Evolutionary conservation across 2,329 filamentous ascomycete species (phyloP), one percentile per base, ranked within the genome.

Genomic region (Mollisiaceae sp.): DNA sequence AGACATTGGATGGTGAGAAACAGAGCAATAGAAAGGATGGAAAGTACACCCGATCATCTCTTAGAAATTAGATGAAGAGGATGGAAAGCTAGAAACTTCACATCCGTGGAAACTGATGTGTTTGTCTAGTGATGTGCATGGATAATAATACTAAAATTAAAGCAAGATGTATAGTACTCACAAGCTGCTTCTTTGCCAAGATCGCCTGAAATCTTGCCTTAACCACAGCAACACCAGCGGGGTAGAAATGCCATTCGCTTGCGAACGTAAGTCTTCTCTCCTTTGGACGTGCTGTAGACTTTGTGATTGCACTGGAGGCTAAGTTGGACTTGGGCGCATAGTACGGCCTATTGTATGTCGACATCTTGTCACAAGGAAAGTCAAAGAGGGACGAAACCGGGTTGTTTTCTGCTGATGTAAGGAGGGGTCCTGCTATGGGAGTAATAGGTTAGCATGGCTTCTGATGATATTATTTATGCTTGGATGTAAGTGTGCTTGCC

Each of bases 201-300:
- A 65, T 58, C 3, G 22, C n/a, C 24, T 66, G 59, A 47, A 72
- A 72, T 60, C 65, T 67, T 36, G 64, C 65, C 59, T 64, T 63
- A 27, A 73, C 68, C 12, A 62, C 43, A 22, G 60, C 55, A 4
- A 74, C 62, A 24, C 69, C 72, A 2, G 67, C 63, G n/a, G 67
- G 69, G 14, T 67, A 68, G 50, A 72, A 73, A 41, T 67, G 60
- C 67, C 68, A 72, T 58, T 71, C 67, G n/a, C 56, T 64, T 5
- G 65, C 65, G 65, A 72, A 69, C 15, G 38, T 55, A 43, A 58
- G 15, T 18, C 8, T 35, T 35, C 52, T 35, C 14, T 38, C 35
- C 27, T n/a, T 35, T 11, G 52, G 52, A 9, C 11, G 18, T n/a
- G 45, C 45, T 22, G 45, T 50, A 12, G 45, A 50, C 45, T 50